A percentile compares a stretch with the other conserved stretches of the same genome.
Evolutionary conservation across 371 early-diverging fungal species (phyloP).

Genomic region (Choanephora cucurbitarum): DNA sequence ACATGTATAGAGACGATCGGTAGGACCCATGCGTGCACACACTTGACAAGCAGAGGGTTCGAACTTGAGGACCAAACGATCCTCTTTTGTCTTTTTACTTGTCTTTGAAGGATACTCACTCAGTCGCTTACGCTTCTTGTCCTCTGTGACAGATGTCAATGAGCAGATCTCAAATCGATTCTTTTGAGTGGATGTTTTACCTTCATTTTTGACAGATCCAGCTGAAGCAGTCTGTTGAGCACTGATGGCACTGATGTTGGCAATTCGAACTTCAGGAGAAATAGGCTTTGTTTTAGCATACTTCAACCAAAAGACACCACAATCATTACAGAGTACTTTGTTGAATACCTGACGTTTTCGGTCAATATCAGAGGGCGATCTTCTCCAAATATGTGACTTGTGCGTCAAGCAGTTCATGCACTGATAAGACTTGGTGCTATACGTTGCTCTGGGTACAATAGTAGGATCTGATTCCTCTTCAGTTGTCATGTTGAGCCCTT

Average conservation of each 20-base stretch:
- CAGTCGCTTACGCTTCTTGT: slow-evolving; percentile 20
- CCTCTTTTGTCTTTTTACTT: slow-evolving; percentile 14
- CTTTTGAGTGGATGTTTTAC: neutral
- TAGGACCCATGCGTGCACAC: slow-evolving; percentile 36
- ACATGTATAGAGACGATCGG: slow-evolving; percentile 48
- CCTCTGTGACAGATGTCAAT: neutral
- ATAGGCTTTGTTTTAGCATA: slow-evolving; percentile 62
- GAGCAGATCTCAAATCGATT: neutral
- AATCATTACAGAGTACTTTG: slow-evolving; percentile 71
- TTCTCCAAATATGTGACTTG: slow-evolving; percentile 55
- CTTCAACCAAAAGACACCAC: slow-evolving; percentile 75
- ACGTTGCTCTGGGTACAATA: slow-evolving; percentile 28
- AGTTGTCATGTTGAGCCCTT: neutral
- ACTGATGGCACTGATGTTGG: slow-evolving; percentile 7
- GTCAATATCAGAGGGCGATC: slow-evolving; percentile 54
- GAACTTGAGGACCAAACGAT: slow-evolving; percentile 1
- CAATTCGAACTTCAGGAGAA: slow-evolving; percentile 7
- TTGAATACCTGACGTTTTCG: slow-evolving; percentile 44
- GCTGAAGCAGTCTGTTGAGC: neutral
- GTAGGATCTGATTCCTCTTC: slow-evolving; percentile 36
- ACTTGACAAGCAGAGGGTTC: slow-evolving; percentile 54
- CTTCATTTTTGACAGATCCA: neutral
- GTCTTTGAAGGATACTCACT: slow-evolving; percentile 1
- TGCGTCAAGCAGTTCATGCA: slow-evolving; percentile 64
- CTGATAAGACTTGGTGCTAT: slow-evolving; percentile 30